Conservation (phyloP, 495 filamentous ascomycete species). For the Pyrenopolyporus hunteri region DNA sequence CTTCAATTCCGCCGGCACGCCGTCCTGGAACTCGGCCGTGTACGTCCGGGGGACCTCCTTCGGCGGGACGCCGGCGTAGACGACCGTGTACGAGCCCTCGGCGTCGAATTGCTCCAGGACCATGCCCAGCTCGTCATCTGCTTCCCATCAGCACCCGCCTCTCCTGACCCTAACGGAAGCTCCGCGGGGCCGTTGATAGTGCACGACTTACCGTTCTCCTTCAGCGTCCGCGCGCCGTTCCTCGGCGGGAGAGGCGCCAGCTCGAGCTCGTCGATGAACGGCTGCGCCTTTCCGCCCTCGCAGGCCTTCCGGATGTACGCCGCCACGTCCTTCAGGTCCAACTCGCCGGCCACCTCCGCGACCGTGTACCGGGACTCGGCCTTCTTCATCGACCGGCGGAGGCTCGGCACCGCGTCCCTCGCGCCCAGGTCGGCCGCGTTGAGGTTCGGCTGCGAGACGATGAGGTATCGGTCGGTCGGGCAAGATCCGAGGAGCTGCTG, state of each 20-base stretch:
- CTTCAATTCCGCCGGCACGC: conserved; percentile 58
- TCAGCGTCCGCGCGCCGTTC: conserved; percentile 58
- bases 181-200: too few species aligned
- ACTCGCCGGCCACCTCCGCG: conserved; percentile 66
- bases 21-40: conserved; percentile 51
- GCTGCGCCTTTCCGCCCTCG: conserved; percentile 16
- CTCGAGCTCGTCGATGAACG: conserved; percentile 57
- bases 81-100: conserved; percentile 53
- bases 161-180: too few species aligned
- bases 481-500: conserved; percentile 65
- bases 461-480: conserved; percentile 76
- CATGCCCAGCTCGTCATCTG: conserved; percentile 50
- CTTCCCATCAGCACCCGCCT: conserved; percentile 14
- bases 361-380: conserved; percentile 48
- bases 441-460: conserved; percentile 80
- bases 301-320: conserved; percentile 44
- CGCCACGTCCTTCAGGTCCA: conserved; percentile 52
- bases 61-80: conserved; percentile 44
- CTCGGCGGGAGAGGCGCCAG: conserved; percentile 51
- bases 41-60: conserved; percentile 51
- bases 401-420: conserved; percentile 61
- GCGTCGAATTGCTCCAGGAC: conserved; percentile 43
- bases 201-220: conserved; percentile 68
- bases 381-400: conserved; percentile 51
- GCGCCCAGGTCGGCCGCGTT: conserved; percentile 68